Conservation (phyloP, 495 filamentous ascomycete genomes). For the Aspergillus panamensis region DNA sequence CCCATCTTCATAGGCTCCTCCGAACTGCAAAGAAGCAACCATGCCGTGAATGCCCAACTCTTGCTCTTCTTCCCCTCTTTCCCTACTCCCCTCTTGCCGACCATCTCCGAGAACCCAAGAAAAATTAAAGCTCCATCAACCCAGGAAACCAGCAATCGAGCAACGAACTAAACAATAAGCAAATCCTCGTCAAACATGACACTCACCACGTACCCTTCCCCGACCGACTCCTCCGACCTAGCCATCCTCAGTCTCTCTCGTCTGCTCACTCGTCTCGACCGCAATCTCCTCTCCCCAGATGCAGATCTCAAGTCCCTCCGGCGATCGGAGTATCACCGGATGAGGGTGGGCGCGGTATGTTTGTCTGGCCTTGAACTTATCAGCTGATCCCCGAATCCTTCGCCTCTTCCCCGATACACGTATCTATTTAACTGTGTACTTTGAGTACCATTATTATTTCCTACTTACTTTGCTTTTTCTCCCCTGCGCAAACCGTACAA, state of each 20-base stretch:
- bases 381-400: background rate
- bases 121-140: background rate
- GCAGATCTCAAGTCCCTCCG: slow-evolving; percentile 57
- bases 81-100: background rate
- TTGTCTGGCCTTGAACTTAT: background rate
- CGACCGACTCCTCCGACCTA: slow-evolving; percentile 33
- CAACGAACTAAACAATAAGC: background rate
- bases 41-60: slow-evolving; percentile 15
- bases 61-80: slow-evolving; percentile 3
- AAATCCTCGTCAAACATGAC: slow-evolving; percentile 25
- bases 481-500: too few relatives aligned
- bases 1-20: slow-evolving; percentile 9
- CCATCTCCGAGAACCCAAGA: background rate
- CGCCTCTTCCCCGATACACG: background rate
- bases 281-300: slow-evolving; percentile 65
- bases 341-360: slow-evolving; percentile 61
- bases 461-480: too few relatives aligned
- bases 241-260: slow-evolving; percentile 60
- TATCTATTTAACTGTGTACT: background rate
- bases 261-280: slow-evolving; percentile 71
- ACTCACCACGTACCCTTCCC: slow-evolving; percentile 30
- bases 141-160: background rate
- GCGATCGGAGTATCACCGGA: slow-evolving; percentile 66
- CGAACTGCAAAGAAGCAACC: slow-evolving; percentile 2
- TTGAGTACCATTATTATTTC: too few relatives aligned